These are phyloP conservation scores for Lactarius quietus DNA, from an alignment of 768 basidiomycete species.

Conservation along the genomic window DNA sequence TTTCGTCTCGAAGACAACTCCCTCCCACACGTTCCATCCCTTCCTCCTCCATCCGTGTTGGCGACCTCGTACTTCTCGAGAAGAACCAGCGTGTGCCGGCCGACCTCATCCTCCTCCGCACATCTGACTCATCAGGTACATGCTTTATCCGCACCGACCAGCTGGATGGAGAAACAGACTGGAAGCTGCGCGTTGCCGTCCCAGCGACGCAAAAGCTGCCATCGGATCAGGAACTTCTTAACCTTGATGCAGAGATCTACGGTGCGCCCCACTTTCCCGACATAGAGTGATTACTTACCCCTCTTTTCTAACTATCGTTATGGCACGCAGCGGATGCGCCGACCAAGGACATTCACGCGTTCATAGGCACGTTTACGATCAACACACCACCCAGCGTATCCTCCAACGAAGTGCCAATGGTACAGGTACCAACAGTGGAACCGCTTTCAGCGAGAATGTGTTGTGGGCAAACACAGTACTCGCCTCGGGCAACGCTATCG, in stretches of 20 bases:
- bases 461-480: conserved; percentile 98
- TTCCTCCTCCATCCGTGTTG: conserved; percentile 83
- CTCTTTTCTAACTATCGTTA: conserved; percentile 9
- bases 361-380: conserved; percentile 88
- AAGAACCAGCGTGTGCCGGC: conserved; percentile 98
- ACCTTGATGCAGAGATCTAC: conserved; percentile 84
- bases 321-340: conserved; percentile 75
- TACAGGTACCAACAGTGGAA: conserved; percentile 51
- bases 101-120: conserved; percentile 85
- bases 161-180: conserved; percentile 97
- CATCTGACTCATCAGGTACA: conserved; percentile 84
- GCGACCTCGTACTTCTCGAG: conserved; percentile 86
- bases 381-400: conserved; percentile 44
- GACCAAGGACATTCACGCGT: conserved; percentile 94
- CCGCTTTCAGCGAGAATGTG: conserved; percentile 95
- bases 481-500: conserved; percentile 90
- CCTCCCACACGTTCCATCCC: conserved; percentile 65
- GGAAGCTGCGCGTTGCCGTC: conserved; percentile 93
- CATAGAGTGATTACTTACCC: conserved; percentile 4
- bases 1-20: conserved; percentile 10
- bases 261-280: conserved; percentile 44
- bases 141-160: conserved; percentile 99
- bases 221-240: conserved; percentile 50
- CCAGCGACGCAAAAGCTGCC: conserved; percentile 74
- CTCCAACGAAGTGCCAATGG: conserved; percentile 38